Evolutionary conservation across 768 basidiomycete species (phyloP), one percentile per base, ranked within the genome.

Genomic region (Lactifluus piperatus): DNA sequence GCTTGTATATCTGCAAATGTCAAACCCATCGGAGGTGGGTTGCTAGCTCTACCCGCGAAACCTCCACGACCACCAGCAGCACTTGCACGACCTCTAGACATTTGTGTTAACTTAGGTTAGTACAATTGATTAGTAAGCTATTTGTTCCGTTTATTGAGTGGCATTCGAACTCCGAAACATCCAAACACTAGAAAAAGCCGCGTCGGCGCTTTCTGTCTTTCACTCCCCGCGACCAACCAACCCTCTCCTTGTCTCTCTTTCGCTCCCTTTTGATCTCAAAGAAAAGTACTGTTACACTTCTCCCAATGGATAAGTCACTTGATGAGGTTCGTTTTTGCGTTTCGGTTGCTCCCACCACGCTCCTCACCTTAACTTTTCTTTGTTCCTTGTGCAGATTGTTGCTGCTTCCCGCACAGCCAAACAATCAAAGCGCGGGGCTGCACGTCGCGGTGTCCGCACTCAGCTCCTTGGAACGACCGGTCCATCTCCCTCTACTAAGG

Each of bases 1-100:
- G 81, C 78, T 69, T 89, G 86, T 52, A 93, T 77, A 69, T 93
- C 90, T 44, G 85, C 81, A 68, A 87, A 88, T 6, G 85, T 83
- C 30, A 92, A 78, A 20, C 91, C 90, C 83, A 90, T 88, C 0
- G 88, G 87, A 3, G 82, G 84, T 37, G 79, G 70, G 48, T 63
- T 71, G 20, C 76, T 74, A 16, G 72, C 68, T 51, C 76, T 72
- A 27, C 82, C 80, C 20, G 81, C 81, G 8, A 86, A 81, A 18
- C 84, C 81, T 29, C 76, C 75, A 58, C 81, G 72, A 7, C 71
- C 71, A 20, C 74, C 70, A 32, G 76, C 74, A 55, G 77, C 74
- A 34, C n/a, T n/a, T n/a, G 9, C 34, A n/a, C 77, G 74, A 13
- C 75, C 76, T 72, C 79, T 71, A 41, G 81, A 83, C 81, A 81